These are phyloP conservation scores for Zalerion maritima DNA, from an alignment of 495 filamentous ascomycete species.

Conservation along the genomic window DNA sequence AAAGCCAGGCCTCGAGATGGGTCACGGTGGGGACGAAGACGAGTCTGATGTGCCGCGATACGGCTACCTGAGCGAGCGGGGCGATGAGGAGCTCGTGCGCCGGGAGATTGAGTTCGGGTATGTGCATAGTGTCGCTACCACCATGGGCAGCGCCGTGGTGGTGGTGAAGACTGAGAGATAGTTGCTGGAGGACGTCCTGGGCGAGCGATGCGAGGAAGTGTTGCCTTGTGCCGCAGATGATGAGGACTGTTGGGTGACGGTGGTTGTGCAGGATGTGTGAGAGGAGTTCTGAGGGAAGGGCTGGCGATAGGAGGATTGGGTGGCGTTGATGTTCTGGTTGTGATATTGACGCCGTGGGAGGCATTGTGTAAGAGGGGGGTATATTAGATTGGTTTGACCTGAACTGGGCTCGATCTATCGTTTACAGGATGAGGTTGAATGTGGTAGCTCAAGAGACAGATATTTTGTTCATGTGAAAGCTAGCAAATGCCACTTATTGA, in stretches of 20 bases:
- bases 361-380: no score
- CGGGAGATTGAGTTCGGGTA: conserved; percentile 3
- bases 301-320: conserved; percentile 33
- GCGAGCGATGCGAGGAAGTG: conserved; percentile 42
- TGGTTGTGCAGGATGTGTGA: conserved; percentile 44
- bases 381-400: no score
- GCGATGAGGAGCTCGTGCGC: conserved; percentile 37
- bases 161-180: no score
- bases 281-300: conserved; percentile 45
- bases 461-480: no score
- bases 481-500: no score
- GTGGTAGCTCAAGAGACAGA: no score
- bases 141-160: not conserved
- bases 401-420: no score
- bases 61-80: conserved; percentile 52
- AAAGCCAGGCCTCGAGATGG: conserved; percentile 60
- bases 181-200: conserved; percentile 14
- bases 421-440: no score
- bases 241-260: conserved; percentile 38
- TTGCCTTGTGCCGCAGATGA: conserved; percentile 54
- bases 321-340: conserved; percentile 13
- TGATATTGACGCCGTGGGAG: no score
- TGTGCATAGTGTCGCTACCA: conserved; percentile 3
- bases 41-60: conserved; percentile 49
- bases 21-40: conserved; percentile 61